Evolutionary conservation across 2,329 filamentous ascomycete genomes (phyloP), one percentile per base, ranked within the genome.

Genomic region (Ascochyta clinopodiicola): DNA sequence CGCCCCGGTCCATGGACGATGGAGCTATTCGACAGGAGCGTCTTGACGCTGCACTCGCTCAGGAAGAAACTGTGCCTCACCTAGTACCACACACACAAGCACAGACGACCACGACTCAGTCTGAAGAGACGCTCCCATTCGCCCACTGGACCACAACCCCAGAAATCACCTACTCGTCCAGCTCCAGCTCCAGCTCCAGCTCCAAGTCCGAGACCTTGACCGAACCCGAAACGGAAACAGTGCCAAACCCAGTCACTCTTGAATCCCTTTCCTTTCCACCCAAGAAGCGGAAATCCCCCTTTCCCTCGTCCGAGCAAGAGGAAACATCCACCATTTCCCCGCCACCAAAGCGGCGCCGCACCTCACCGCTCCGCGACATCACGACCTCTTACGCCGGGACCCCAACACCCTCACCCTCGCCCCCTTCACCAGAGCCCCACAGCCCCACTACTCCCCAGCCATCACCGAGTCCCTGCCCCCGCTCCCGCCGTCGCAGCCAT

Each of bases 281-380:
- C 17, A 36, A 27, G 22, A 50, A 50, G 39, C 47, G 47, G 32
- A 50, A 44, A n/a, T 50, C 39, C 27, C 22, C 17, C 31, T 44
- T 32, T 1, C 22, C 17, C n/a, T 17, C 39, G 19, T 13, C 25
- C n/a, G 21, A 39, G 12, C 29, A 13, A 12, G 29, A 12, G 12
- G 10, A 31, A 13, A 12, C 2, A 3, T 12, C 13, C 29, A 12
- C 10, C 12, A 12, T 4, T 4, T 19, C 31, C 4, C 15, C n/a
- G 15, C 19, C 38, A 2, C n/a, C 24, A 2, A 42, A 21, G 22
- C 46, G 38, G 24, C 7, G n/a, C 1, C 39, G 22, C 34, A n/a
- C n/a, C n/a, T n/a, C 32, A 15, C 39, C 47, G 1, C 32, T 29
- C 6, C 19, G 9, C 7, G 31, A 37, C 36, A 25, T 25, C 35